phyloP scores from a whole-genome alignment of 2,329 filamentous ascomycete genomes.

The Saccharata proteae region DNA sequence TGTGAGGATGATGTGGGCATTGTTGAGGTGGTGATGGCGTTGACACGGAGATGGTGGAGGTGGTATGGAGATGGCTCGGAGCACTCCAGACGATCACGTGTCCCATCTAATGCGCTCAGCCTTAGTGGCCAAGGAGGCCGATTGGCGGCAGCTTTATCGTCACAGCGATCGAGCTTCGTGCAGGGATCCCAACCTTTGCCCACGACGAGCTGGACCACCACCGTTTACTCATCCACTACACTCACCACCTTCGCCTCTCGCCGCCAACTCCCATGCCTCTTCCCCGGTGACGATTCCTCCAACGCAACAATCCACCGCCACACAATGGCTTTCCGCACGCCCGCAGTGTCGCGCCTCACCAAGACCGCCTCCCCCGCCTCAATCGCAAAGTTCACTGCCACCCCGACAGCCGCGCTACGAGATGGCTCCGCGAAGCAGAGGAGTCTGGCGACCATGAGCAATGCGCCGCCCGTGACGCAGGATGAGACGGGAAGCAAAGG shows the following conservation, averaged over 20 bases:
- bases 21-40: neutral
- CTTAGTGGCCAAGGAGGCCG: too few species aligned
- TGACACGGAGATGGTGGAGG: neutral
- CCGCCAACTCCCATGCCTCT: too few species aligned
- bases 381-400: constrained; percentile 17
- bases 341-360: constrained; percentile 19
- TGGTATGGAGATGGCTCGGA: too few species aligned
- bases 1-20: neutral
- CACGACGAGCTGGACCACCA: too few species aligned
- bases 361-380: constrained; percentile 19
- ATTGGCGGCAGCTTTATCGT: too few species aligned
- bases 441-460: constrained; percentile 24
- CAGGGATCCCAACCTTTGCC: too few species aligned
- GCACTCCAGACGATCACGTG: too few species aligned
- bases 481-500: constrained; percentile 59
- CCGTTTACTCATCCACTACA: too few species aligned
- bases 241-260: too few species aligned
- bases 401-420: constrained; percentile 19
- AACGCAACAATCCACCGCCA: neutral
- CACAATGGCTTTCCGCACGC: constrained; percentile 28
- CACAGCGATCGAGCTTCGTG: too few species aligned
- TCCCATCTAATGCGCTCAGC: too few species aligned
- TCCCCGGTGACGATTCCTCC: too few species aligned
- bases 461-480: constrained; percentile 76
- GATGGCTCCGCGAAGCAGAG: neutral